Conservation (phyloP, 2,329 filamentous ascomycete genomes). For the Cercospora sp. region DNA sequence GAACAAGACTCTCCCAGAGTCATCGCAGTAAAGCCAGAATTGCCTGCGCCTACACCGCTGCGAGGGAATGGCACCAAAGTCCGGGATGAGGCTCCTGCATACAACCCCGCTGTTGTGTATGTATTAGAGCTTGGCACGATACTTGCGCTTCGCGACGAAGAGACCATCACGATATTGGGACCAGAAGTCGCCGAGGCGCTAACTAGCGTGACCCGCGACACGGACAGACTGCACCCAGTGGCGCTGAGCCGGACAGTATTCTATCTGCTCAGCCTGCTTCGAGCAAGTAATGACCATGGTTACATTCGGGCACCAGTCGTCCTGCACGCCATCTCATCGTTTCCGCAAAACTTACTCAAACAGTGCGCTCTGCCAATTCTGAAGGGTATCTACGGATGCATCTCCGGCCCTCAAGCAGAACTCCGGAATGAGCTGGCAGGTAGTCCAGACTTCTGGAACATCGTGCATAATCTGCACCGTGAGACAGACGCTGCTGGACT, state of each 20-base stretch:
- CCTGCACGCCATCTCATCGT: conserved; percentile 85
- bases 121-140: conserved; percentile 88
- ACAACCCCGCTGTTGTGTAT: conserved; percentile 85
- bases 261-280: conserved; percentile 79
- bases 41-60: conserved; percentile 60
- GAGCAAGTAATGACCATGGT: conserved; percentile 83
- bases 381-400: conserved; percentile 76
- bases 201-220: conserved; percentile 78
- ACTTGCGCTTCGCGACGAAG: conserved; percentile 71
- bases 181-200: conserved; percentile 77
- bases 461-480: conserved; percentile 69
- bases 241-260: conserved; percentile 80
- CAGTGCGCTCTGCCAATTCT: conserved; percentile 75
- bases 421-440: conserved; percentile 91
- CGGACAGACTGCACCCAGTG: conserved; percentile 76
- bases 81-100: conserved; percentile 60
- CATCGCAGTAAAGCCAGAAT: conserved; percentile 87
- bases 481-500: conserved; percentile 66
- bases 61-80: conserved; percentile 60
- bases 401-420: conserved; percentile 68
- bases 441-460: conserved; percentile 95
- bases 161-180: conserved; percentile 71
- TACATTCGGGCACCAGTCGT: conserved; percentile 90
- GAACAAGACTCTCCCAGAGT: conserved; percentile 74
- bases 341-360: conserved; percentile 73